Evolutionary conservation across 139 green algal species (phyloP).

Genomic region (Chlamydomonas applanata): DNA sequence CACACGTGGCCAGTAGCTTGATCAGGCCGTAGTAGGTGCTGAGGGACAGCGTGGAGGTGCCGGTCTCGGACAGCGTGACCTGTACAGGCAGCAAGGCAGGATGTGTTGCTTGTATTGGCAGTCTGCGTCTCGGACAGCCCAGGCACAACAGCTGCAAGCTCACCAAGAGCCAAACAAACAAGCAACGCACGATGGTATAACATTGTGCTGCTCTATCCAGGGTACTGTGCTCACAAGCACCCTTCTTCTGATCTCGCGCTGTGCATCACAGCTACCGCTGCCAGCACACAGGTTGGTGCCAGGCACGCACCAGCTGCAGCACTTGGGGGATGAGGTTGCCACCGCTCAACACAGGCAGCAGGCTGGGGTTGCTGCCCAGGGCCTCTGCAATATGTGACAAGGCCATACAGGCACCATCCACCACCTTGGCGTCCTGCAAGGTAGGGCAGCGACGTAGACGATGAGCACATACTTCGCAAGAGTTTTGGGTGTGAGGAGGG

Average conservation of each 20-base stretch:
- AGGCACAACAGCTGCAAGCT: too few relatives aligned
- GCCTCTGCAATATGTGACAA: constrained; percentile 80
- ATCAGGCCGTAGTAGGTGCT: constrained; percentile 83
- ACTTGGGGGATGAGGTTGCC: constrained; percentile 73
- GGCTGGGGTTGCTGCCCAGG: constrained; percentile 38
- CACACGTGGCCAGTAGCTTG: constrained; percentile 74
- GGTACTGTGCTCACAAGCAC: not conserved
- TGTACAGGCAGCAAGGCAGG: not conserved
- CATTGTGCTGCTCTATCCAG: too few relatives aligned
- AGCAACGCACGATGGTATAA: too few relatives aligned
- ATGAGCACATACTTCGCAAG: too few relatives aligned
- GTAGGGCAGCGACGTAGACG: too few relatives aligned
- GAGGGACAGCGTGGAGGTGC: constrained; percentile 63
- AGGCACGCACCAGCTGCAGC: constrained; percentile 72
- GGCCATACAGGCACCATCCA: constrained; percentile 84
- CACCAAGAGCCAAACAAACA: too few relatives aligned
- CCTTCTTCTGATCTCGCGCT: too few relatives aligned
- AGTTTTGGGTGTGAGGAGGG: too few relatives aligned
- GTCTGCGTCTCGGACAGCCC: too few relatives aligned
- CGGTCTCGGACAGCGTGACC: constrained; percentile 47
- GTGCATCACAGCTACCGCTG: too few relatives aligned
- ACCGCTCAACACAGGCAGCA: constrained; percentile 72
- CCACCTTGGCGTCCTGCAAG: constrained; percentile 76
- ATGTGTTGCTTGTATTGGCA: too few relatives aligned
- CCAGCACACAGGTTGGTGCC: too few relatives aligned